A percentile compares a stretch with the other conserved stretches of the same genome.
phyloP scores from a whole-genome alignment of 768 basidiomycete species.

The Rhodosporidiobolus sp. region DNA sequence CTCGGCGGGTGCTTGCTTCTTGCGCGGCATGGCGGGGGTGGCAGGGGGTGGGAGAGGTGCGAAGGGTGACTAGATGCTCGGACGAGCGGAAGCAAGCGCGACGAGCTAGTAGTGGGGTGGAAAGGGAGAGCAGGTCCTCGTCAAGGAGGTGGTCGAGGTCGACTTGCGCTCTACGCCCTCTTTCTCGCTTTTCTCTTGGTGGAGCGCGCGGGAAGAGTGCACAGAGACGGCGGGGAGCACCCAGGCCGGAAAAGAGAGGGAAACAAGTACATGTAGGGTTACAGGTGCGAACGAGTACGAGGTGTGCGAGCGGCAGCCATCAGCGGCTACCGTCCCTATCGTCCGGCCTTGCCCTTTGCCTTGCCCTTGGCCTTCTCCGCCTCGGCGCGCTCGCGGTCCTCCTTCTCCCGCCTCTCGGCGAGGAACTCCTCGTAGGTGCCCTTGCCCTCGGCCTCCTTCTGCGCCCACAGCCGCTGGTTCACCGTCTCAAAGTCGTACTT shows the following conservation, averaged over 20 bases:
- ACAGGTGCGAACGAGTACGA: not conserved
- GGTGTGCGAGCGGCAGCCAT: not conserved
- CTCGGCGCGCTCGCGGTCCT: conserved; percentile 3
- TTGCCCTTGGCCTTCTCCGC: conserved; percentile 11
- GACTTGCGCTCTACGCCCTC: too few species aligned
- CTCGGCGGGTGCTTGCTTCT: not conserved
- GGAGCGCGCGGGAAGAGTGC: too few species aligned
- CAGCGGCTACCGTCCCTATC: not conserved
- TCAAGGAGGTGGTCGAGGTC: too few species aligned
- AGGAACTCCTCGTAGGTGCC: conserved; percentile 32
- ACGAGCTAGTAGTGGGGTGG: too few species aligned
- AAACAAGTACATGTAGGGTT: not conserved
- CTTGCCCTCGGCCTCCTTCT: conserved; percentile 31
- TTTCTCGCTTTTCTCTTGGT: too few species aligned
- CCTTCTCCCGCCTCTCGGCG: conserved; percentile 17
- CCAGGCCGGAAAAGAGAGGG: not conserved
- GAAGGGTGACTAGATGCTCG: not conserved
- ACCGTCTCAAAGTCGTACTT: conserved; percentile 35
- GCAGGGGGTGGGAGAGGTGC: not conserved
- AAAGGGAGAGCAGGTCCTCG: too few species aligned
- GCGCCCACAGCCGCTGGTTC: conserved; percentile 32
- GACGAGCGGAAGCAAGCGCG: not conserved
- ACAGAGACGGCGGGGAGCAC: not conserved
- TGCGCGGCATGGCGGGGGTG: conserved; percentile 12
- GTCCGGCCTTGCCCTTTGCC: conserved; percentile 26